Percentiles rank a stretch among this genome's conserved stretches.
These are phyloP conservation scores for Breynia disticha DNA, from an alignment of 441 rosid genomes.

Conservation along the genomic window DNA sequence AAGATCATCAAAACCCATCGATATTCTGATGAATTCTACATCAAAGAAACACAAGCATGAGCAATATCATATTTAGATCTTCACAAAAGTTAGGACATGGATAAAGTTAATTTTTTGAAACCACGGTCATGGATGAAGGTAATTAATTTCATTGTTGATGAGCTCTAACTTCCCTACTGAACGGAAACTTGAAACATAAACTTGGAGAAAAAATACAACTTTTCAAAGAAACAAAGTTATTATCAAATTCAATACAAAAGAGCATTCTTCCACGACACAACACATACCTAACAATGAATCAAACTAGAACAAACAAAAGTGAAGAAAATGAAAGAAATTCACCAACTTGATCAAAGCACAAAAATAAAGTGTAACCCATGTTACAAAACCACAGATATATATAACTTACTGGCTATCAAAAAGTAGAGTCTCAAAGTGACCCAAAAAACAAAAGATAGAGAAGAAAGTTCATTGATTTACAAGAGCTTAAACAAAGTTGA, in stretches of 20 bases:
- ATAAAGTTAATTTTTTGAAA: not conserved
- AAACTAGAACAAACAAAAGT: no score
- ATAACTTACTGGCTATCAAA: no score
- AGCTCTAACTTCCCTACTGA: not conserved
- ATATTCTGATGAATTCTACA: slow-evolving; percentile 14
- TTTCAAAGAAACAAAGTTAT: not conserved
- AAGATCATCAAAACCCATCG: slow-evolving; percentile 3
- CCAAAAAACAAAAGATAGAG: no score
- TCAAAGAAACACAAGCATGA: slow-evolving; percentile 8
- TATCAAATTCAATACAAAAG: not conserved
- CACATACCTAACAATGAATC: no score
- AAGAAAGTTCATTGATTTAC: not conserved
- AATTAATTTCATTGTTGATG: not conserved
- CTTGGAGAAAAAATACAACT: not conserved
- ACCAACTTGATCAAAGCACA: no score
- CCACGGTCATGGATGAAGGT: no score
- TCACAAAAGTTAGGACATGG: not conserved
- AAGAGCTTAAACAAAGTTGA: not conserved
- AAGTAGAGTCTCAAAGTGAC: no score
- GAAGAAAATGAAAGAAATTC: no score
- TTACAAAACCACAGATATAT: no score
- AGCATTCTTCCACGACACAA: not conserved
- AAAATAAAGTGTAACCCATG: no score
- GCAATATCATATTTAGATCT: slow-evolving; percentile 1
- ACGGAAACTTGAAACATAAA: not conserved